Conservation (phyloP, 805 yeast species). For the Saccharomyces mikatae region DNA sequence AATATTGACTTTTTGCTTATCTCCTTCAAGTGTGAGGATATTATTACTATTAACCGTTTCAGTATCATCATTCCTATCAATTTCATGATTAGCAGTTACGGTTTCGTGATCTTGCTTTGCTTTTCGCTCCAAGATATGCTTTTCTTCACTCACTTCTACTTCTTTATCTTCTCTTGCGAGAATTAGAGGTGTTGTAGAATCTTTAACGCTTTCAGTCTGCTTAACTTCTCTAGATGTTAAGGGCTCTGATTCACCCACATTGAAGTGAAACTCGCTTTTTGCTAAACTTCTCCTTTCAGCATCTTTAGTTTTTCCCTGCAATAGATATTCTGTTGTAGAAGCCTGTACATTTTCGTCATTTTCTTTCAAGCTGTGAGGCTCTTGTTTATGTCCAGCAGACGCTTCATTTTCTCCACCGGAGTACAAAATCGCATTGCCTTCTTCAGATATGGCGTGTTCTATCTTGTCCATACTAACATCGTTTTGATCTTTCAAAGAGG, state of each 20-base stretch:
- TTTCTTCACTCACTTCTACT: not conserved
- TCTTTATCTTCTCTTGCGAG: not conserved
- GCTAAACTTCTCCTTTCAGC: not conserved
- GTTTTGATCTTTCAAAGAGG: not conserved
- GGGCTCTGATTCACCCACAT: not conserved
- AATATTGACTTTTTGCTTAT: not conserved
- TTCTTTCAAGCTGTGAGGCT: not conserved
- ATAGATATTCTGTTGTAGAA: not conserved
- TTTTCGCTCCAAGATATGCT: not conserved
- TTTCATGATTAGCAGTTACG: not conserved
- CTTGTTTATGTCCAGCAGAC: not conserved
- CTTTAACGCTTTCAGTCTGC: not conserved
- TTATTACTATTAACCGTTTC: no score
- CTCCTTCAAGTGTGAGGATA: not conserved
- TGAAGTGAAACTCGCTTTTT: not conserved
- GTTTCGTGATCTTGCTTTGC: not conserved
- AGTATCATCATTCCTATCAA: not conserved
- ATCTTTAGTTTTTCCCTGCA: not conserved
- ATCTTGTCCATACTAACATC: not conserved
- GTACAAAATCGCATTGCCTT: not conserved
- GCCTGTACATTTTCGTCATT: not conserved
- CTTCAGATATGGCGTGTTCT: not conserved
- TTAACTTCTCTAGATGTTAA: not conserved
- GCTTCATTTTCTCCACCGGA: no score
- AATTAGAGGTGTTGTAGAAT: not conserved